A percentile compares a stretch with the other conserved stretches of the same genome.
phyloP scores from a whole-genome alignment of 2,329 filamentous ascomycete species.

The Chaetomium strumarium region DNA sequence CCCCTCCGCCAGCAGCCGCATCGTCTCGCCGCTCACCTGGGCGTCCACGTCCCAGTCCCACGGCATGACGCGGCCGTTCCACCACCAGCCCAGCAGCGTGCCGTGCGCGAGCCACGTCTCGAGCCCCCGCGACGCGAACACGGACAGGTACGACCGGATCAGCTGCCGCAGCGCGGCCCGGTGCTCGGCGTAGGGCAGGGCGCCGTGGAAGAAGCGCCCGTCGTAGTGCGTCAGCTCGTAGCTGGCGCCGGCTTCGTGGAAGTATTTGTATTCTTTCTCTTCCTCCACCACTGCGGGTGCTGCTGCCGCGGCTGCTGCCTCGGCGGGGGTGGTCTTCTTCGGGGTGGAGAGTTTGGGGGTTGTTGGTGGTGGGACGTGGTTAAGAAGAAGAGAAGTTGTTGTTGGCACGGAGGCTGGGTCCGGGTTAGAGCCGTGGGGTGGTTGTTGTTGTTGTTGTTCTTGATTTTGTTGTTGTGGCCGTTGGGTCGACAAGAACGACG shows the following conservation, averaged over 20 bases:
- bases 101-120: slow-evolving; percentile 88
- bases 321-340: too few species aligned
- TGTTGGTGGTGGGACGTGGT: background rate
- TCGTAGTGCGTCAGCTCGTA: slow-evolving; percentile 68
- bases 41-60: slow-evolving; percentile 85
- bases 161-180: slow-evolving; percentile 62
- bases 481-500: background rate
- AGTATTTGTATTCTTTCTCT: slow-evolving; percentile 49
- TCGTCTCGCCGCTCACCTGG: slow-evolving; percentile 63
- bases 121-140: slow-evolving; percentile 56
- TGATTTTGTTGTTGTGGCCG: background rate
- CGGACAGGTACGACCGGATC: slow-evolving; percentile 66
- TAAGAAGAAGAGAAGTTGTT: background rate
- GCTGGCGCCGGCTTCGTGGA: slow-evolving; percentile 57
- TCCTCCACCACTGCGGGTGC: too few species aligned
- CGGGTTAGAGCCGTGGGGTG: too few species aligned
- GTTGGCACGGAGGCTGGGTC: too few species aligned
- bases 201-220: slow-evolving; percentile 57
- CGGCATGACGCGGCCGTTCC: slow-evolving; percentile 71
- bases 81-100: slow-evolving; percentile 83
- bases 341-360: background rate
- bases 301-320: too few species aligned
- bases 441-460: background rate
- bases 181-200: slow-evolving; percentile 62
- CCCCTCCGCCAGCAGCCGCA: slow-evolving; percentile 58